Percentiles rank a stretch among this genome's conserved stretches.
These are phyloP conservation scores for Lipomyces sp. DNA, from an alignment of 805 yeast species.

Conservation along the genomic window DNA sequence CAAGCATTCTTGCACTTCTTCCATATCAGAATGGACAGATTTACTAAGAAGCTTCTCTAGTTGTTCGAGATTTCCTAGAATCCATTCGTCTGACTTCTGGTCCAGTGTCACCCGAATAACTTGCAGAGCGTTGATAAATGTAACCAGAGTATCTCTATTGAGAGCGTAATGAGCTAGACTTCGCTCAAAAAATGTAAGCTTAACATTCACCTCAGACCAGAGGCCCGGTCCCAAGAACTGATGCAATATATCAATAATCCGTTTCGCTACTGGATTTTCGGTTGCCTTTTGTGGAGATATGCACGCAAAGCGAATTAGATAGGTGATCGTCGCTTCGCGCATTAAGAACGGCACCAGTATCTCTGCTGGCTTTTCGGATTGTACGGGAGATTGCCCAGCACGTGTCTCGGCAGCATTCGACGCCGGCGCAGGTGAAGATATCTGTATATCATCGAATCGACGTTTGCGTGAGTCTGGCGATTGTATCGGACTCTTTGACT, in stretches of 20 bases:
- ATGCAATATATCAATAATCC: slow-evolving; percentile 74
- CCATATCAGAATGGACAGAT: slow-evolving; percentile 75
- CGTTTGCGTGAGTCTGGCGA: slow-evolving; percentile 25
- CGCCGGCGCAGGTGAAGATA: slow-evolving; percentile 7
- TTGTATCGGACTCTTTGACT: not conserved
- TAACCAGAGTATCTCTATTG: slow-evolving; percentile 54
- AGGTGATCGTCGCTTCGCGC: slow-evolving; percentile 86
- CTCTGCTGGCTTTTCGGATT: slow-evolving; percentile 24
- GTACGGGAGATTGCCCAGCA: slow-evolving; percentile 14
- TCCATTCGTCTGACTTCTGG: slow-evolving; percentile 76
- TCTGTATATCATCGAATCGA: slow-evolving; percentile 21
- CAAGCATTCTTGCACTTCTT: slow-evolving; percentile 79
- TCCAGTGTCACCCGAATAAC: slow-evolving; percentile 80
- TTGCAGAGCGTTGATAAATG: slow-evolving; percentile 84
- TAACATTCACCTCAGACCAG: slow-evolving; percentile 90
- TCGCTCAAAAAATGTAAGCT: slow-evolving; percentile 81
- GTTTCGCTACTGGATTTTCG: slow-evolving; percentile 75
- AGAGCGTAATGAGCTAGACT: slow-evolving; percentile 78
- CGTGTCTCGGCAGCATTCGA: not conserved
- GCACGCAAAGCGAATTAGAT: slow-evolving; percentile 82
- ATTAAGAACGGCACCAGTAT: slow-evolving; percentile 57
- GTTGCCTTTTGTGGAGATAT: slow-evolving; percentile 80
- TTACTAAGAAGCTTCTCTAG: slow-evolving; percentile 75
- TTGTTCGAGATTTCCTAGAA: slow-evolving; percentile 62
- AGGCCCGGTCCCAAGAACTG: slow-evolving; percentile 65